phyloP scores from a whole-genome alignment of 495 filamentous ascomycete species.

The Rostrohypoxylon terebratum region DNA sequence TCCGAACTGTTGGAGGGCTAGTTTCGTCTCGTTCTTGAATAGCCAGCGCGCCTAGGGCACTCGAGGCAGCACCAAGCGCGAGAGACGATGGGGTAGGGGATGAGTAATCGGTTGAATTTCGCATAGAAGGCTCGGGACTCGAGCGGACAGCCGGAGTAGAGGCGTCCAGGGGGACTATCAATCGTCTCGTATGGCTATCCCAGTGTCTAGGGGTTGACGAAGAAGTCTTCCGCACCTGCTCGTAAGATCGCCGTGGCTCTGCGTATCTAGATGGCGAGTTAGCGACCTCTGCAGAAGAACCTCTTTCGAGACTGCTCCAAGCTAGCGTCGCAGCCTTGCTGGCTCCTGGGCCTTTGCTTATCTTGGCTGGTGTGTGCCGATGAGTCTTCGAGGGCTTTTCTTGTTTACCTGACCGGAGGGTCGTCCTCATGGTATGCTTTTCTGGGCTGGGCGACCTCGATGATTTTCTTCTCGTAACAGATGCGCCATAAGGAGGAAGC shows the following conservation, averaged over 20 bases:
- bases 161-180: constrained; percentile 48
- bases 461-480: constrained; percentile 51
- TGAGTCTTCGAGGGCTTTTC: constrained; percentile 69
- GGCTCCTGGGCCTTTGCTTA: constrained; percentile 63
- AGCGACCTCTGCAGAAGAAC: constrained; percentile 33
- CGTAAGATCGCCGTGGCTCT: constrained; percentile 34
- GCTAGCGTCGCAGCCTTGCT: constrained; percentile 90
- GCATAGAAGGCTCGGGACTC: constrained; percentile 41
- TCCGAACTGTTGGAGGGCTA: constrained; percentile 14
- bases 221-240: constrained; percentile 45
- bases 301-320: constrained; percentile 68
- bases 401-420: constrained; percentile 72
- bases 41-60: constrained; percentile 54
- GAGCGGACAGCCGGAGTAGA: constrained; percentile 41
- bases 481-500: constrained; percentile 43
- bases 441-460: constrained; percentile 84
- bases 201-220: constrained; percentile 50
- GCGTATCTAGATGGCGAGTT: constrained; percentile 24
- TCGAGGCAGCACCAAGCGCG: constrained; percentile 62
- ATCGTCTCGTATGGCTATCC: constrained; percentile 60
- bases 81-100: constrained; percentile 49
- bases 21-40: constrained; percentile 46
- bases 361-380: constrained; percentile 46
- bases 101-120: constrained; percentile 44
- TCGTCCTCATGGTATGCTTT: constrained; percentile 84